Evolutionary conservation across 2,329 filamentous ascomycete species (phyloP).

Genomic region (Exophiala oligosperma): DNA sequence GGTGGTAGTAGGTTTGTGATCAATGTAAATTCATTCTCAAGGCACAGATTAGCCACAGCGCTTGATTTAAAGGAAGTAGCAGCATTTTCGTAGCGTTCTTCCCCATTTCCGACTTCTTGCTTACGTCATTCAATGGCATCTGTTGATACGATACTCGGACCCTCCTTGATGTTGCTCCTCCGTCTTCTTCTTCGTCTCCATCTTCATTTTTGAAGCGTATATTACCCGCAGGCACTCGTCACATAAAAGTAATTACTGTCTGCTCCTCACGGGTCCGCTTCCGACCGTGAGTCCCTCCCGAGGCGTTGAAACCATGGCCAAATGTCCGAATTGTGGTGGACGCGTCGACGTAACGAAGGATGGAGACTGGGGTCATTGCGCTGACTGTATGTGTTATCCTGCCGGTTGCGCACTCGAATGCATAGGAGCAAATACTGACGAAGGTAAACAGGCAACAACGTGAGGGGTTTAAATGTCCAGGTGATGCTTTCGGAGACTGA

Average conservation of each 20-base stretch:
- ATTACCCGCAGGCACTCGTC: too few relatives aligned
- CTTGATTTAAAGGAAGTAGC: not conserved
- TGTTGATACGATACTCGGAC: too few relatives aligned
- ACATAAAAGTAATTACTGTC: not conserved
- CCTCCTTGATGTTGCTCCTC: too few relatives aligned
- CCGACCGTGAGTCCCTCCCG: not conserved
- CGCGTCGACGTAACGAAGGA: constrained; percentile 26
- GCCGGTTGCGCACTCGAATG: not conserved
- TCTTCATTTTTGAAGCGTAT: too few relatives aligned
- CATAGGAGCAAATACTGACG: not conserved
- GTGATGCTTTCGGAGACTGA: not conserved
- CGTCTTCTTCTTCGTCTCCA: too few relatives aligned
- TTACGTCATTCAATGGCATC: too few relatives aligned
- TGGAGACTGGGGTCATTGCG: constrained; percentile 28
- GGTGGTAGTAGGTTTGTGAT: constrained; percentile 11
- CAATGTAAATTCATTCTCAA: not conserved
- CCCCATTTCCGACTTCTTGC: too few relatives aligned
- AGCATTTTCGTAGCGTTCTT: too few relatives aligned
- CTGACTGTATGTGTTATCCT: constrained; percentile 18
- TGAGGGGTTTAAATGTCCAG: constrained; percentile 1
- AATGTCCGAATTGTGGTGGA: constrained; percentile 26
- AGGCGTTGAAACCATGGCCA: constrained; percentile 12
- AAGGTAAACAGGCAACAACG: constrained; percentile 15
- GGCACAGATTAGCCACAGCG: too few relatives aligned
- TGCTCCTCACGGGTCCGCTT: not conserved